phyloP scores from a whole-genome alignment of 2,329 filamentous ascomycete genomes.

The Colletotrichum godetiae region DNA sequence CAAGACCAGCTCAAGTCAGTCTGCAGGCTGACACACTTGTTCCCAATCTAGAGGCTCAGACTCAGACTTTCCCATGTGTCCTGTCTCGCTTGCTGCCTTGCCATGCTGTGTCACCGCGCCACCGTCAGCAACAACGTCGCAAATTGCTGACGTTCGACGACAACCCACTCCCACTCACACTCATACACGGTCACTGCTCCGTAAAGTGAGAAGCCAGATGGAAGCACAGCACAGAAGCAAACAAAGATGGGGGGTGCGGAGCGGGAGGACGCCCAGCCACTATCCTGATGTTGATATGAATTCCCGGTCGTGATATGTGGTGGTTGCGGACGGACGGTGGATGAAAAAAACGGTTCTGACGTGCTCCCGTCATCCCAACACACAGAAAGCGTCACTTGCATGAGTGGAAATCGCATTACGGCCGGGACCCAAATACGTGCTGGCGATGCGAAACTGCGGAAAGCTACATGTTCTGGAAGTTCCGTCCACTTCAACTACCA shows the following conservation, averaged over 20 bases:
- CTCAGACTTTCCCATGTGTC: not conserved
- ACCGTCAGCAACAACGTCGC: conserved; percentile 21
- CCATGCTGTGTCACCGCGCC: conserved; percentile 16
- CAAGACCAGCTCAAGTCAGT: too few relatives aligned
- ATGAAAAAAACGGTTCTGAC: not conserved
- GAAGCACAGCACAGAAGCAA: not conserved
- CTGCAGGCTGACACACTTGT: conserved; percentile 3
- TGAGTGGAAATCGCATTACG: not conserved
- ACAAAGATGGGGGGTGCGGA: conserved; percentile 16
- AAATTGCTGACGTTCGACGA: conserved; percentile 13
- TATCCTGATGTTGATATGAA: not conserved
- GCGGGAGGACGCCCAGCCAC: conserved; percentile 10
- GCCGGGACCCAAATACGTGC: not conserved
- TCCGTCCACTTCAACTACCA: not conserved
- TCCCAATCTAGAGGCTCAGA: not conserved
- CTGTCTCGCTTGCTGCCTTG: conserved; percentile 2
- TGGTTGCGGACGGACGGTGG: not conserved
- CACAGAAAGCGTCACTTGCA: too few relatives aligned
- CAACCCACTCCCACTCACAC: not conserved
- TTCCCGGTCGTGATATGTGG: not conserved
- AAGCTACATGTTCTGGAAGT: conserved; percentile 25
- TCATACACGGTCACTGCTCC: too few relatives aligned
- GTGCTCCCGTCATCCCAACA: too few relatives aligned
- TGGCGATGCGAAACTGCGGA: not conserved
- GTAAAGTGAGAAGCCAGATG: too few relatives aligned